Conservation (phyloP, 1,284 basidiomycete species). For the Puccinia hordei region DNA sequence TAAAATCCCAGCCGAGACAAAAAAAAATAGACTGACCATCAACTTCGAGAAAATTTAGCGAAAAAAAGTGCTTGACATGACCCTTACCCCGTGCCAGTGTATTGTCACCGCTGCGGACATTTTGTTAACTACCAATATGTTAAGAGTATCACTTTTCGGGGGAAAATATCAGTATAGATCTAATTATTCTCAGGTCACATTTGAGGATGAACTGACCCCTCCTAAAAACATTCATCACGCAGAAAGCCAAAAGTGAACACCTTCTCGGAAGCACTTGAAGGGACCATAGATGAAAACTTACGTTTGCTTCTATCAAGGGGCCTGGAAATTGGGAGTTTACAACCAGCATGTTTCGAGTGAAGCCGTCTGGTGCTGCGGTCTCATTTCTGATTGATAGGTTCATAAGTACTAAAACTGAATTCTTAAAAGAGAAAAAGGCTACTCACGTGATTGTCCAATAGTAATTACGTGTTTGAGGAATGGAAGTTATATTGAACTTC, state of each 20-base stretch:
- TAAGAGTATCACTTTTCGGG: constrained; percentile 54
- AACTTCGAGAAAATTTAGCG: neutral
- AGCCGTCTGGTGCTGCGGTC: constrained; percentile 25
- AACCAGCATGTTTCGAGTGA: constrained; percentile 56
- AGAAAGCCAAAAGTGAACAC: constrained; percentile 39
- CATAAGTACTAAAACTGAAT: neutral
- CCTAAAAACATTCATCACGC: neutral
- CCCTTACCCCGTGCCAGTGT: constrained; percentile 58
- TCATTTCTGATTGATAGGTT: constrained; percentile 12
- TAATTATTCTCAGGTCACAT: neutral
- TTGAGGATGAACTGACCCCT: constrained; percentile 3
- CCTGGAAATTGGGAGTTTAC: constrained; percentile 64
- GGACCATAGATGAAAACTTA: neutral
- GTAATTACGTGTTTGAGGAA: constrained; percentile 8
- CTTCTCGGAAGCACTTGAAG: neutral
- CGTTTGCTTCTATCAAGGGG: constrained; percentile 61
- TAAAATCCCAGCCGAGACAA: neutral
- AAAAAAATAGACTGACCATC: neutral
- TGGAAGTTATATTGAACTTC: constrained; percentile 23
- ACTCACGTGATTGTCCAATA: constrained; percentile 27
- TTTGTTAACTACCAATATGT: constrained; percentile 55
- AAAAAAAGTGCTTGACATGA: neutral
- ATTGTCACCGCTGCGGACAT: constrained; percentile 54
- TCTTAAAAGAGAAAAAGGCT: neutral
- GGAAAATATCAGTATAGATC: neutral